Evolutionary conservation across 2,329 filamentous ascomycete genomes (phyloP), one percentile per base, ranked within the genome.

Genomic region (Botrytis porri): DNA sequence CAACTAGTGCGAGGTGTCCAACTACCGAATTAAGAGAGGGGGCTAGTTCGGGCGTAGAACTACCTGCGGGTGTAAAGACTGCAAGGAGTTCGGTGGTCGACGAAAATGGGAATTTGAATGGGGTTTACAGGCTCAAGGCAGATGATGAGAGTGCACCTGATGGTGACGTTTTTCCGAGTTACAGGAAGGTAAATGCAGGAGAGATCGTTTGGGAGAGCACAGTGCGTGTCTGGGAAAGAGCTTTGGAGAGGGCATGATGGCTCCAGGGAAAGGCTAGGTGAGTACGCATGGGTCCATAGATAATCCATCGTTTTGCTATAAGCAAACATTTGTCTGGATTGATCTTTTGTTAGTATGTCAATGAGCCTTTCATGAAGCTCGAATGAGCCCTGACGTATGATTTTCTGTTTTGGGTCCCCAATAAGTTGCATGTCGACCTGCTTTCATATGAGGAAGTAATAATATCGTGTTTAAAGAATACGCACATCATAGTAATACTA

Each of bases 181-280:
- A 81, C 69, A 77, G 79, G 43, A 65, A 76, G 7, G 77, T 81
- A 25, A 79, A 80, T 29, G 78, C 77, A 32, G 79, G 77, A 5
- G 78, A 79, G 57, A 79, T 75, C 65, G 73, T 84, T 37, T 84
- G 82, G 83, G 77, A 81, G 35, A 78, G 82, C 69, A 83, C 81
- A 1, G 72, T 81, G 72, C 76, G 76, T 8, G 81, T 83, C 74
- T 84, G 82, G 78, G 75, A 80, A 22, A 78, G 82, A 41, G 77
- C 77, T 43, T 66, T 78, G 65, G 75, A 51, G 41, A 77, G 75
- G 63, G 75, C 75, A 37, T 43, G 22, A 48, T 43, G 51, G 29
- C 37, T 69, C 22, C 4, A 41, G 14, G 4, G 41, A n/a, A 37
- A 66, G 32, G 22, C 29, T 39, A 4, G 32, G 9, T 22, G 51